Conservation (phyloP, 768 basidiomycete species). For the Amanita jacksonii region DNA sequence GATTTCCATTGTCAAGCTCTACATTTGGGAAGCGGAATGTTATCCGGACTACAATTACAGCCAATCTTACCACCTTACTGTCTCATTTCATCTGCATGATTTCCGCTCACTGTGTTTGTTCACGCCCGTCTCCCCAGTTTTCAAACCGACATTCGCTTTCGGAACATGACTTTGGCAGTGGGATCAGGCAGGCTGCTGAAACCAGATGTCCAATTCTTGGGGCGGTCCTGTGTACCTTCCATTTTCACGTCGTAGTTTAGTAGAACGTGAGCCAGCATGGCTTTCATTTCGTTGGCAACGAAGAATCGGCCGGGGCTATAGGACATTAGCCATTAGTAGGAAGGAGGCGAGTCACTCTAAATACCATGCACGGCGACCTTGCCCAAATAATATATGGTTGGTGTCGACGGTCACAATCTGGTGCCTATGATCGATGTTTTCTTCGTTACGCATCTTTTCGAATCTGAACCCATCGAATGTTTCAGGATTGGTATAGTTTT, state of each 20-base stretch:
- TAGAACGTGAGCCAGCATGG: slow-evolving; percentile 22
- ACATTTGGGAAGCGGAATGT: too few relatives aligned
- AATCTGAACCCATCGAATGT: slow-evolving; percentile 36
- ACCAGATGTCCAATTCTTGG: slow-evolving; percentile 11
- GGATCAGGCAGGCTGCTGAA: slow-evolving; percentile 18
- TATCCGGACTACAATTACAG: too few relatives aligned
- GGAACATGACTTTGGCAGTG: slow-evolving; percentile 26
- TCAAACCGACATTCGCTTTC: slow-evolving; percentile 12
- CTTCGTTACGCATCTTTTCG: slow-evolving; percentile 19
- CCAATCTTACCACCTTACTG: too few relatives aligned
- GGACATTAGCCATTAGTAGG: not conserved
- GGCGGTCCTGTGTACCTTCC: slow-evolving; percentile 13
- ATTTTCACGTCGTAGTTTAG: slow-evolving; percentile 26
- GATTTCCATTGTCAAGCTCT: too few relatives aligned
- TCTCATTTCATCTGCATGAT: too few relatives aligned
- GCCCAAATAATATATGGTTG: slow-evolving; percentile 26
- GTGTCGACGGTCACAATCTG: slow-evolving; percentile 20
- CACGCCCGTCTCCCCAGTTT: too few relatives aligned
- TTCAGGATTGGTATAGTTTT: slow-evolving; percentile 24
- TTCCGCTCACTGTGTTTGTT: too few relatives aligned
- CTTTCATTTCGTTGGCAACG: slow-evolving; percentile 24
- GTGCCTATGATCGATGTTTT: slow-evolving; percentile 19
- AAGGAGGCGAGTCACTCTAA: not conserved
- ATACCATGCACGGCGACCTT: slow-evolving; percentile 16
- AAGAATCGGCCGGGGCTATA: slow-evolving; percentile 25